Conservation (phyloP, 805 yeast genomes). For the Candida broadrunensis region DNA sequence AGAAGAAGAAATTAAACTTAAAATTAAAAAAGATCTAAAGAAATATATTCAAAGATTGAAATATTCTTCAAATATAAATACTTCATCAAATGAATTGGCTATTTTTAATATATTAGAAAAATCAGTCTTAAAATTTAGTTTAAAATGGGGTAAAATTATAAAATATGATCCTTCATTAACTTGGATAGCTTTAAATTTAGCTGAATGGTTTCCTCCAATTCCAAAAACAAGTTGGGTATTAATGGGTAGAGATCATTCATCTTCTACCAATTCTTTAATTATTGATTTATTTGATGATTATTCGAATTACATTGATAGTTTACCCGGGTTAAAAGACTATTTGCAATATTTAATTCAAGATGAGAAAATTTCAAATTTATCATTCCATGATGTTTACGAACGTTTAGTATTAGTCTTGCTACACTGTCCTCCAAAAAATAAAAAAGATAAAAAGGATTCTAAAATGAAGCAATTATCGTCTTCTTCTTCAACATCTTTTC, state of each 20-base stretch:
- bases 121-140: slow-evolving; percentile 61
- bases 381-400: slow-evolving; percentile 70
- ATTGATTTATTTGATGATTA: slow-evolving; percentile 36
- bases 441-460: background rate
- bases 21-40: slow-evolving; percentile 54
- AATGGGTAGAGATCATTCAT: slow-evolving; percentile 48
- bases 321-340: slow-evolving; percentile 20
- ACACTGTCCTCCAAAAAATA: slow-evolving; percentile 55
- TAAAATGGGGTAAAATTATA: slow-evolving; percentile 75
- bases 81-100: slow-evolving; percentile 46
- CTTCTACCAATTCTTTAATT: slow-evolving; percentile 20
- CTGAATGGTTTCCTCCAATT: slow-evolving; percentile 84
- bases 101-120: slow-evolving; percentile 56
- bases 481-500: background rate
- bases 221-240: slow-evolving; percentile 51
- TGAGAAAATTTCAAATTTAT: slow-evolving; percentile 30
- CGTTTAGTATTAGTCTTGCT: slow-evolving; percentile 69
- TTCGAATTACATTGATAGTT: slow-evolving; percentile 32
- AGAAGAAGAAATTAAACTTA: slow-evolving; percentile 22
- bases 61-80: slow-evolving; percentile 17
- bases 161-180: slow-evolving; percentile 79
- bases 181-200: slow-evolving; percentile 85
- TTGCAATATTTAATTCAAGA: slow-evolving; percentile 26
- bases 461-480: background rate
- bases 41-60: slow-evolving; percentile 55